Evolutionary conservation across 495 filamentous ascomycete species (phyloP).

Genomic region (Hyphodiscus hymeniophilus): DNA sequence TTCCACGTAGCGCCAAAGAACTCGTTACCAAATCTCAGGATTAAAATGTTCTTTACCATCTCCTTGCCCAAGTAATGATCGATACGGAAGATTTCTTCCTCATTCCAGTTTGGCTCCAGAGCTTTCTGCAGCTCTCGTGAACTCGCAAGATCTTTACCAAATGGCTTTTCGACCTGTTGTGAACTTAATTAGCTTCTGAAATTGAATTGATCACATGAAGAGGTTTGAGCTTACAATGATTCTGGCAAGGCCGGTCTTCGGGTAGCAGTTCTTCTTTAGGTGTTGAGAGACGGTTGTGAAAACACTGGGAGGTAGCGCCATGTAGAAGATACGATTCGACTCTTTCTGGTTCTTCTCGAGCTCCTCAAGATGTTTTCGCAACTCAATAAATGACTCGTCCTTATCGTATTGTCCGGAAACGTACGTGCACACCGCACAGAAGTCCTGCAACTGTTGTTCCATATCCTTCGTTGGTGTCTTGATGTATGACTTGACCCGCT

Average conservation of each 20-base stretch:
- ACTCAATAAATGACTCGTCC: conserved; percentile 85
- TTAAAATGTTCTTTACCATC: conserved; percentile 99
- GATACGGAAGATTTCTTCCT: conserved; percentile 99
- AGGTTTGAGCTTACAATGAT: conserved; percentile 66
- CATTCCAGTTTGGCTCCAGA: conserved; percentile 95
- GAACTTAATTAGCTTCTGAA: conserved; percentile 1
- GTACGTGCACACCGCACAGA: conserved; percentile 83
- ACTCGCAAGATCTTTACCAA: conserved; percentile 92
- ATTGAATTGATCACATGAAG: background rate
- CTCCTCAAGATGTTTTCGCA: conserved; percentile 83
- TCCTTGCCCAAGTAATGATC: conserved; percentile 99
- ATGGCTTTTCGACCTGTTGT: conserved; percentile 91
- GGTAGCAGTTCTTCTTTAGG: conserved; percentile 95
- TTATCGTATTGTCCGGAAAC: conserved; percentile 95
- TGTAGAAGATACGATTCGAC: conserved; percentile 94
- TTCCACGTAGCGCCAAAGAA: conserved; percentile 99
- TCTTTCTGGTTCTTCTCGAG: conserved; percentile 76
- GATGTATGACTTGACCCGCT: conserved; percentile 93
- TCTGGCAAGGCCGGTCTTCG: conserved; percentile 75
- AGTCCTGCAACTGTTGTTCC: conserved; percentile 86
- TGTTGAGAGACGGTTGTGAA: conserved; percentile 97
- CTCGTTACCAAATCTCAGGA: conserved; percentile 96
- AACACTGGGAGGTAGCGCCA: conserved; percentile 96
- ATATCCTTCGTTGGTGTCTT: conserved; percentile 98
- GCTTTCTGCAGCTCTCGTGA: conserved; percentile 93